Percentiles rank a stretch among this genome's conserved stretches.
These are phyloP conservation scores for Plasmodium coatneyi DNA, from an alignment of 169 alveolate genomes.

Conservation along the genomic window DNA sequence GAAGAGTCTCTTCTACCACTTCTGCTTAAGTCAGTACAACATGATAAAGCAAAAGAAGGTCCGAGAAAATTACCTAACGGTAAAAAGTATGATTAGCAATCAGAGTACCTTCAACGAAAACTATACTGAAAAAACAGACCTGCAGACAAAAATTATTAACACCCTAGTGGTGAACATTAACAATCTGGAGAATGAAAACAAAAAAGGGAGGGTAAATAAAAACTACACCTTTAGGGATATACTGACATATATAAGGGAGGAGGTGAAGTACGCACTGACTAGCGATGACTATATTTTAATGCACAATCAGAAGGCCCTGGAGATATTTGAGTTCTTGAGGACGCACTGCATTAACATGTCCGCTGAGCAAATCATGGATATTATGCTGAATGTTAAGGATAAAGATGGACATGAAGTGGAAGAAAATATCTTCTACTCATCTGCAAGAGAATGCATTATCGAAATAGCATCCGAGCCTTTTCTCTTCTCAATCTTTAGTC, in stretches of 20 bases:
- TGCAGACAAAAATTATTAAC: slow-evolving; percentile 44
- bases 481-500: slow-evolving; percentile 34
- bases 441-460: slow-evolving; percentile 44
- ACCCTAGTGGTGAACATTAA: slow-evolving; percentile 22
- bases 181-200: slow-evolving; percentile 25
- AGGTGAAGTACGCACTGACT: slow-evolving; percentile 40
- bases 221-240: slow-evolving; percentile 42
- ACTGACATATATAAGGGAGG: slow-evolving; percentile 35
- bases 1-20: slow-evolving; percentile 44
- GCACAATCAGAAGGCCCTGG: slow-evolving; percentile 53
- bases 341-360: slow-evolving; percentile 56
- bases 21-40: slow-evolving; percentile 54
- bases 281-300: slow-evolving; percentile 36
- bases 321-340: slow-evolving; percentile 58
- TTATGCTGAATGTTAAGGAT: slow-evolving; percentile 38
- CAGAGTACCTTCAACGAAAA: not conserved
- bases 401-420: slow-evolving; percentile 45
- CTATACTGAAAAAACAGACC: not conserved
- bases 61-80: slow-evolving; percentile 54
- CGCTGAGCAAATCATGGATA: slow-evolving; percentile 51
- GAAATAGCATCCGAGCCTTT: slow-evolving; percentile 58
- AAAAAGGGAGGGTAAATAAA: slow-evolving; percentile 9
- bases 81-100: slow-evolving; percentile 24
- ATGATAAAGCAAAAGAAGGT: slow-evolving; percentile 49
- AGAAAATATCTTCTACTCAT: slow-evolving; percentile 63